Percentiles rank a stretch among this genome's conserved stretches.
These are phyloP conservation scores for Fonsecaea multimorphosa DNA, from an alignment of 2,329 filamentous ascomycete species.

Conservation along the genomic window DNA sequence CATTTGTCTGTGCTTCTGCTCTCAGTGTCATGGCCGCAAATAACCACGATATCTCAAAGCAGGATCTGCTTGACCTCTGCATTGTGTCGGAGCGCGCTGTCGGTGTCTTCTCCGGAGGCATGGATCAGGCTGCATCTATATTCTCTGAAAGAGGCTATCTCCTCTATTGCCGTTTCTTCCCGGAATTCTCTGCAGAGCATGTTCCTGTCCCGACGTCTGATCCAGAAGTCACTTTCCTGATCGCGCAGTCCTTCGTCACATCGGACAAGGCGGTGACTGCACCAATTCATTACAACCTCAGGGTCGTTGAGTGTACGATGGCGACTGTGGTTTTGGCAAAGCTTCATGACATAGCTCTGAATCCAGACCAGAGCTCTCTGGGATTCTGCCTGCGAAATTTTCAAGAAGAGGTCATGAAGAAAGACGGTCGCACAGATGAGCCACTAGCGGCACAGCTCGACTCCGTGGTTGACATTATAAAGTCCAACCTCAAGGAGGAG, in stretches of 20 bases:
- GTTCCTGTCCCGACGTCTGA: conserved; percentile 81
- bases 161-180: conserved; percentile 88
- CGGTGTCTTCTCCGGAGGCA: conserved; percentile 94
- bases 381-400: conserved; percentile 84
- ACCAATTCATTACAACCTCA: conserved; percentile 93
- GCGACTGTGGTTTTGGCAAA: conserved; percentile 74
- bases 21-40: conserved; percentile 88
- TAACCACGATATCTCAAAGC: conserved; percentile 84
- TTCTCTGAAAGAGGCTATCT: conserved; percentile 86
- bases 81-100: conserved; percentile 94
- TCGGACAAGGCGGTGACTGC: conserved; percentile 95
- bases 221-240: conserved; percentile 86
- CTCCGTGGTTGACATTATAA: conserved; percentile 71
- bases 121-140: conserved; percentile 97
- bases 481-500: conserved; percentile 74
- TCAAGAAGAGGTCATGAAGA: conserved; percentile 77
- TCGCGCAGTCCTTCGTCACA: conserved; percentile 91
- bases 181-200: conserved; percentile 74
- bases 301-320: conserved; percentile 92
- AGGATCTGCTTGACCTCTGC: conserved; percentile 86
- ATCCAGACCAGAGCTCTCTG: conserved; percentile 79
- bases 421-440: conserved; percentile 54
- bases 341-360: conserved; percentile 67
- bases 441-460: conserved; percentile 71
- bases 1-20: conserved; percentile 88